phyloP scores from a whole-genome alignment of 164 flowering plant species.

The Litsea cubeba region DNA sequence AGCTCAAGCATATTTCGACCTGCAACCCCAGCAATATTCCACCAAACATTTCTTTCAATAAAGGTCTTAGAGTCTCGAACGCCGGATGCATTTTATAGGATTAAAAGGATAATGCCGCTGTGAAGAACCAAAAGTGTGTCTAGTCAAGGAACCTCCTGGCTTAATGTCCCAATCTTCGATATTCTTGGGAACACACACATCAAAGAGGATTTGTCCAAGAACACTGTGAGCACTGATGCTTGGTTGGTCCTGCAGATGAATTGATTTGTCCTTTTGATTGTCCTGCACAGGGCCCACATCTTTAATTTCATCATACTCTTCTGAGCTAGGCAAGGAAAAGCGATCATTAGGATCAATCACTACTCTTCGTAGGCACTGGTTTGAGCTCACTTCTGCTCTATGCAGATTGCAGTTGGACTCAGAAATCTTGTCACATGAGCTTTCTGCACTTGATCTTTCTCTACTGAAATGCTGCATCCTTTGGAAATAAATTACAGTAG shows the following conservation, averaged over 20 bases:
- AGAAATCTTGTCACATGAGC: slow-evolving; percentile 32
- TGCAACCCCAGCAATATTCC: neutral
- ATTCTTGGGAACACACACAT: slow-evolving; percentile 79
- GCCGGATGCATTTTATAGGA: slow-evolving; percentile 80
- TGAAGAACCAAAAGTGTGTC: slow-evolving; percentile 24
- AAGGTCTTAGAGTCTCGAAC: slow-evolving; percentile 56
- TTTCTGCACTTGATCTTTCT: slow-evolving; percentile 36
- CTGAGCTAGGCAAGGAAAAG: slow-evolving; percentile 50
- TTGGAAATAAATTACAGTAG: slow-evolving; percentile 46
- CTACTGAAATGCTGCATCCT: slow-evolving; percentile 42
- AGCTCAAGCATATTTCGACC: neutral
- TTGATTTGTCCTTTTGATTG: slow-evolving; percentile 37
- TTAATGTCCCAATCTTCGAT: slow-evolving; percentile 86
- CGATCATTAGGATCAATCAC: slow-evolving; percentile 52
- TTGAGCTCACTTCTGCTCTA: slow-evolving; percentile 47
- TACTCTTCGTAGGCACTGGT: slow-evolving; percentile 44
- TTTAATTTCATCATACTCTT: slow-evolving; percentile 47
- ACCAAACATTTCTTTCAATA: neutral
- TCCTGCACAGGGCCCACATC: slow-evolving; percentile 51
- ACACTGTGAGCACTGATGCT: slow-evolving; percentile 65
- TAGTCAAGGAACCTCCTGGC: slow-evolving; percentile 30
- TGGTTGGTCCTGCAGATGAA: slow-evolving; percentile 51
- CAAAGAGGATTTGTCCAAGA: slow-evolving; percentile 83
- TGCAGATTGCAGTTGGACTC: slow-evolving; percentile 38
- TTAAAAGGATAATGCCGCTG: slow-evolving; percentile 49